Evolutionary conservation across 371 early-diverging fungal species (phyloP), one percentile per base, ranked within the genome.

Genomic region (Aphelidium insulamus): DNA sequence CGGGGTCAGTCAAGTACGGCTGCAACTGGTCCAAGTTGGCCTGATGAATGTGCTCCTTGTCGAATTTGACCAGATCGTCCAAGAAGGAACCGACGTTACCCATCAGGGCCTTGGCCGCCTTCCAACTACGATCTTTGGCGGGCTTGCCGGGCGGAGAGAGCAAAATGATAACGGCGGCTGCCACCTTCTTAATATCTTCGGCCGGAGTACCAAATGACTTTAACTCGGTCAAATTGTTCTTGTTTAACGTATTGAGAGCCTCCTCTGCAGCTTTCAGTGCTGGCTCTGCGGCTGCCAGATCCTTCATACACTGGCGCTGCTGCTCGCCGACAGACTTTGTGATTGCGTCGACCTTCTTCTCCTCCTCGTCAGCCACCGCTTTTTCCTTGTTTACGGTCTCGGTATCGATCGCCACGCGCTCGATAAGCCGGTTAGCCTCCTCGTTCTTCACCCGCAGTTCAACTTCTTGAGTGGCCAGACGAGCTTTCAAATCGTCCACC

Each of bases 321-420:
- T 66, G 63, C 31, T 63, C 64, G n/a, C 35, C 24, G 9, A 68
- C 68, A 28, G 63, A 66, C 41, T 59, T 57, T 16, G 66, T 65
- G 36, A 68, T 54, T 3, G 40, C 45, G 32, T 62, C 64, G 31
- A 68, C 68, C 30, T 62, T 61, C 30, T 42, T 49, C 34, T 65
- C 68, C 43, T 68, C 68, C 32, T 54, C 62, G 11, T 64, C 68
- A n/a, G 68, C 68, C 40, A 68, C 57, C 2, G 63, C 62, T 36
- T 68, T 67, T 37, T 68, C 66, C 36, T 61, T 62, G 52, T 68
- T 68, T n/a, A 57, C 68, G 33, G 63, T 59, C 32, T 68, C 68
- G 8, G 68, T 68, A 37, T 68, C 66, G 24, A 61, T 43, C 2
- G 51, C 64, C 21, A 68, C 68, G 2, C 60, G 40, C 46, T 62